Base-by-base conservation (phyloP, 257 asterid genomes). In the Lycium barbarum region DNA sequence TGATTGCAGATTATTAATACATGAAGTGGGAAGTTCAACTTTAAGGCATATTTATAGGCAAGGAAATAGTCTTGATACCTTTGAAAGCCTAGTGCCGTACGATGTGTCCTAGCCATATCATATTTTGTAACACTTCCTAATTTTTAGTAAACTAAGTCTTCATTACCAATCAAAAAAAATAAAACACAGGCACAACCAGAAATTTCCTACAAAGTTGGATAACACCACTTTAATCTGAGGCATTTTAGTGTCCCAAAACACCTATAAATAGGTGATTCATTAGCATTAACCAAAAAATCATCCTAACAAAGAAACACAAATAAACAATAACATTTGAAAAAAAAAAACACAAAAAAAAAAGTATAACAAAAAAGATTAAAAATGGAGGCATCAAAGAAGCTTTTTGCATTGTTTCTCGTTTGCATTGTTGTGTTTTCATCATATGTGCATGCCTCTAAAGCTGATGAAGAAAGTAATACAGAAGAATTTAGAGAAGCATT, bases 121-220 rank as follows among this genome's bases (percentile, higher is more conserved):
- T 10, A 63, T 22, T 22, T 63, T 13, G 6, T 12, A 12, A 33
- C 36, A 67, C 13, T 67, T 35, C 51, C 51, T 68, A 68, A 0
- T 68, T 68, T 36, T 68, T 14, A 36, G 49, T 7, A 7, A 36
- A 36, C 76, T 7, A 68, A 15, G 26, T 38, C 13, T 36, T 70
- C 78, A 38, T 17, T 15, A 15, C 54, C 78, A 70, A 38, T 14
- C 78, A 26, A 26, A 70, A 70, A 68, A 49, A 49, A 49, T 47
- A 26, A 5, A 49, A 7, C 9, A 67, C 78, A 70, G 38, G 3
- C 78, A 70, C 33, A 70, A 70, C 26, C 78, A 70, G 6, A 38
- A 70, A 15, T 38, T 70, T 70, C 78, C 78, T 38, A 38, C 78
- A 70, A 70, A 38, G 15, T 17, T 70, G 78, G 78, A 38, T 65